These are phyloP conservation scores for Spencermartinsiella ligniputridi DNA, from an alignment of 1,139 yeast species.

Conservation along the genomic window DNA sequence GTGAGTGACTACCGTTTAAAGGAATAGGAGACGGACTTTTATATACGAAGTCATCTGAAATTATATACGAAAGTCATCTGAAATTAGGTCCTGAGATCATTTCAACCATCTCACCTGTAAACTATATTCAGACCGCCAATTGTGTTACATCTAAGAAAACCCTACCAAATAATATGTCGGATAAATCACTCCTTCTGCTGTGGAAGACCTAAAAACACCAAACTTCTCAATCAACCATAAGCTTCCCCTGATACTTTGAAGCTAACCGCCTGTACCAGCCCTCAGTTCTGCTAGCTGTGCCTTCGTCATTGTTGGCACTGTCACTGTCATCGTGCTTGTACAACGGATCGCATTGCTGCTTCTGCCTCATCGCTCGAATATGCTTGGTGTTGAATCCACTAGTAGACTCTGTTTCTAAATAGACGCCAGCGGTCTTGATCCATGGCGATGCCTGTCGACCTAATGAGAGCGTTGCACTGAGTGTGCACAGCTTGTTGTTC, in stretches of 20 bases:
- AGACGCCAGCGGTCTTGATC: constrained; percentile 4
- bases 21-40: no score
- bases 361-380: constrained; percentile 26
- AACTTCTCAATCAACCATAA: no score
- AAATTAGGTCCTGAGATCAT: no score
- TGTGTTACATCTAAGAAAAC: no score
- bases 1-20: no score
- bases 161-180: no score
- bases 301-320: constrained; percentile 13
- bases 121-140: no score
- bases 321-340: constrained; percentile 8
- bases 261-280: constrained; percentile 17
- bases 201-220: no score
- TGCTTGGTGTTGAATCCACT: constrained; percentile 32
- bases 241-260: neutral
- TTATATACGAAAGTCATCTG: no score
- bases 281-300: constrained; percentile 13
- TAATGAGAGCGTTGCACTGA: constrained; percentile 15
- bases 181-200: no score
- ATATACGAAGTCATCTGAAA: no score
- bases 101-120: no score
- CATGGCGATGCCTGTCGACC: constrained; percentile 18
- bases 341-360: constrained; percentile 23
- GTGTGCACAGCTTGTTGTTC: constrained; percentile 18
- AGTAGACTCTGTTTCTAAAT: constrained; percentile 8